phyloP scores from a whole-genome alignment of 768 basidiomycete genomes.

The Strobilomyces confusus region DNA sequence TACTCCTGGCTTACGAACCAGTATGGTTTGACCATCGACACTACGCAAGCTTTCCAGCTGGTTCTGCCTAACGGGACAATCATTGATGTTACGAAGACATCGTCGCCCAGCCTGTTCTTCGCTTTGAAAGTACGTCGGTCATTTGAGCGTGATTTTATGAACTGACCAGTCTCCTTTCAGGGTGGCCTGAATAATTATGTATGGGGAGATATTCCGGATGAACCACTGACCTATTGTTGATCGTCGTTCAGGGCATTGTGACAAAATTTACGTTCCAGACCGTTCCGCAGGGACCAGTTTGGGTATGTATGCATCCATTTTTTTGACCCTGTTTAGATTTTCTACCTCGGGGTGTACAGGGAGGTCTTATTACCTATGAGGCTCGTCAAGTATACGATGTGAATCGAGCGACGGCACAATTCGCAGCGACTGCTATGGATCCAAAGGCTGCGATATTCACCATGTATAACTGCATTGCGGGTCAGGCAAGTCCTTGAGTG shows the following conservation, averaged over 20 bases:
- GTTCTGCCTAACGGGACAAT: conserved; percentile 35
- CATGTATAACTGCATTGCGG: conserved; percentile 33
- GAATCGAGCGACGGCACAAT: conserved; percentile 19
- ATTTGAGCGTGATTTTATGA: not conserved
- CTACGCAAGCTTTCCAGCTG: conserved; percentile 37
- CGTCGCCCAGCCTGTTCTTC: conserved; percentile 40
- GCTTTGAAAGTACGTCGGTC: conserved; percentile 33
- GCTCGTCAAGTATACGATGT: conserved; percentile 6
- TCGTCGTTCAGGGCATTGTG: not conserved
- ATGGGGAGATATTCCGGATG: not conserved
- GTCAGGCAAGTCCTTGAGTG: not conserved
- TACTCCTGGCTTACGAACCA: conserved; percentile 54
- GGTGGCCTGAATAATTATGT: not conserved
- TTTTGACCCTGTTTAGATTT: not conserved
- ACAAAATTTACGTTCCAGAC: not conserved
- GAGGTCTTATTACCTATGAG: conserved; percentile 33
- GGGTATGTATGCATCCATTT: conserved; percentile 36
- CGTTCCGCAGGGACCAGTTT: not conserved
- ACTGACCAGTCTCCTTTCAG: conserved; percentile 16
- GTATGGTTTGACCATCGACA: conserved; percentile 54
- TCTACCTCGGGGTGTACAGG: conserved; percentile 31
- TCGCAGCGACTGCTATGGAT: conserved; percentile 16
- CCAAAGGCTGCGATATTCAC: conserved; percentile 37
- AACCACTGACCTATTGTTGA: not conserved
- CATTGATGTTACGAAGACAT: conserved; percentile 28